Percentiles rank a stretch among this genome's conserved stretches.
Evolutionary conservation across 2,329 filamentous ascomycete genomes (phyloP).

Genomic region (Emmonsiellopsis sp.): DNA sequence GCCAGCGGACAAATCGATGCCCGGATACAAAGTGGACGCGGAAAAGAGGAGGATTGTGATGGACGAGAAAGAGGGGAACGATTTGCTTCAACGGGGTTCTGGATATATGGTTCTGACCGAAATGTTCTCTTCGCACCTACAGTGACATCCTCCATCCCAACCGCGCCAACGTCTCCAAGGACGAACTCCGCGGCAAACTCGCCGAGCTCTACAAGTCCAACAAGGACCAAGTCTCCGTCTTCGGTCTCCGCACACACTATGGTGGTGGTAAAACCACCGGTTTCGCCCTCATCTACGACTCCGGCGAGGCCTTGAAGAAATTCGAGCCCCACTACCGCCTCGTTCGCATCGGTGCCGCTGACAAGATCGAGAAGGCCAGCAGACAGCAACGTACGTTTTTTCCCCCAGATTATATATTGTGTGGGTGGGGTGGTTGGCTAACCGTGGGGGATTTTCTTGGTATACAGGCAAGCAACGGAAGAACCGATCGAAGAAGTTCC

Average conservation of each 20-base stretch:
- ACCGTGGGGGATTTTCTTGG: conserved; percentile 12
- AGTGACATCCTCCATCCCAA: conserved; percentile 99
- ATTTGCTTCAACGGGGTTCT: background rate
- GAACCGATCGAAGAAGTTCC: conserved; percentile 98
- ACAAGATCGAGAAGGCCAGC: conserved; percentile 93
- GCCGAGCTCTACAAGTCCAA: conserved; percentile 93
- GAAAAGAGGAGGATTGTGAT: conserved; percentile 3
- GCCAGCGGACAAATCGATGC: background rate
- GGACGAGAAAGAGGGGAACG: conserved; percentile 1
- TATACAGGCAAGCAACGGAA: conserved; percentile 97
- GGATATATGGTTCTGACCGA: conserved; percentile 15
- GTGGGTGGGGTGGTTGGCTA: conserved; percentile 5
- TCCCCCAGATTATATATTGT: background rate
- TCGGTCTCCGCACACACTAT: conserved; percentile 96
- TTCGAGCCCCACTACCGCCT: conserved; percentile 98
- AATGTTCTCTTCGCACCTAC: conserved; percentile 18
- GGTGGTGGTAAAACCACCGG: conserved; percentile 99
- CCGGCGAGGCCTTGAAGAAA: conserved; percentile 97
- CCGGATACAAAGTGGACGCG: background rate
- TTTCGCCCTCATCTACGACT: conserved; percentile 98
- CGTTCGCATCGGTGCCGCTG: conserved; percentile 82
- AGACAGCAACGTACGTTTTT: conserved; percentile 92
- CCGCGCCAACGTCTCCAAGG: conserved; percentile 97
- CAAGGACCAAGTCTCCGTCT: conserved; percentile 96
- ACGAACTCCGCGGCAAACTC: conserved; percentile 93